Evolutionary conservation across 1,284 basidiomycete species (phyloP).

Genomic region (Acaromyces ingoldii): DNA sequence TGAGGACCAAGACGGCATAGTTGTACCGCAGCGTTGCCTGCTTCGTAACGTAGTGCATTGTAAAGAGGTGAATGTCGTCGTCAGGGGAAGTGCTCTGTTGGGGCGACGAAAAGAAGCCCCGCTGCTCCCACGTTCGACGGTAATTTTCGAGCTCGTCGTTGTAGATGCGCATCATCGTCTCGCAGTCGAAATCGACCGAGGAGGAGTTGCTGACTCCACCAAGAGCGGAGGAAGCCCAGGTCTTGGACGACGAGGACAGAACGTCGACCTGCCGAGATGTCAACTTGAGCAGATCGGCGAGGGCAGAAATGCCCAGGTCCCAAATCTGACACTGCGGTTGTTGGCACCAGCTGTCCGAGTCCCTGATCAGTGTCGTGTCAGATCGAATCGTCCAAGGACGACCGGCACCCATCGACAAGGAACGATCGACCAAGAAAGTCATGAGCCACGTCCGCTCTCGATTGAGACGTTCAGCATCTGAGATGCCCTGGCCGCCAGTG

Average conservation of each 20-base stretch:
- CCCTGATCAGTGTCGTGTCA: conserved; percentile 71
- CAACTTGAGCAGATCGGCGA: conserved; percentile 26
- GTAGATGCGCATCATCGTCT: conserved; percentile 73
- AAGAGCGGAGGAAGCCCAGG: no score
- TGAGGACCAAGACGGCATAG: conserved; percentile 57
- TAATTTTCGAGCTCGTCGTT: conserved; percentile 72
- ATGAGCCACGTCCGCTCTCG: conserved; percentile 89
- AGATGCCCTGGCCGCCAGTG: conserved; percentile 59
- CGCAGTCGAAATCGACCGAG: conserved; percentile 81
- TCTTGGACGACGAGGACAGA: conserved; percentile 77
- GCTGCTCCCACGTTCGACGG: conserved; percentile 61
- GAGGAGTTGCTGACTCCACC: conserved; percentile 74
- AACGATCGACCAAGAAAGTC: conserved; percentile 83
- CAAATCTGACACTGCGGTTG: conserved; percentile 39
- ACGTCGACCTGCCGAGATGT: conserved; percentile 77
- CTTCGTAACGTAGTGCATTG: conserved; percentile 34
- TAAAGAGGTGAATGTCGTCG: conserved; percentile 20
- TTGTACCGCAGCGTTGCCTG: conserved; percentile 38
- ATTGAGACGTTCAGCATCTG: conserved; percentile 71
- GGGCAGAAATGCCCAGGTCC: conserved; percentile 43
- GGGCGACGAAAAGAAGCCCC: conserved; percentile 18
- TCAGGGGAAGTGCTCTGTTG: background rate
- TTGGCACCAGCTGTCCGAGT: conserved; percentile 64
- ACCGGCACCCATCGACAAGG: conserved; percentile 79
- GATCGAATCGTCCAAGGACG: conserved; percentile 79